Evolutionary conservation across 495 filamentous ascomycete species (phyloP), one percentile per base, ranked within the genome.

Genomic region (Aspergillus affinis): DNA sequence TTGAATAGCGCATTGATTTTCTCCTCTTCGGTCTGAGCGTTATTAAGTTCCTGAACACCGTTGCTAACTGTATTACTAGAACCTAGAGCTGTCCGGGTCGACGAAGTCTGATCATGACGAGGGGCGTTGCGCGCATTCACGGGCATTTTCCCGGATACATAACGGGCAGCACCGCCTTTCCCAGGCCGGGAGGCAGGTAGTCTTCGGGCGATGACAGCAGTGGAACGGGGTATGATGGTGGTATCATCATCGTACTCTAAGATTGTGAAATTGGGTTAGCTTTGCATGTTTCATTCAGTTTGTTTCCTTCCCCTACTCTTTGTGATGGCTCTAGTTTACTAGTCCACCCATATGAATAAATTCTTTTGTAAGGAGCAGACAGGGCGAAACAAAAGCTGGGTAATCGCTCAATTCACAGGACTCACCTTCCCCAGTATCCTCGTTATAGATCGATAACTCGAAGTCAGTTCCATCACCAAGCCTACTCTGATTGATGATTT

Each of bases 381-480:
- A 41, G 36, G 36, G 12, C 12, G 36, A 13, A 41, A 41, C 36
- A 41, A 41, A 41, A 4, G 36, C 36, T 13, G 13, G 13, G 15
- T 13, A 17, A 17, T 41, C 13, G 36, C 36, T 45, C 48, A 51
- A 32, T 41, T 54, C 32, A 26, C 41, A 52, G 46, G 19, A 78
- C 83, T 80, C 83, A 97, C 93, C 91, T 83, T 97, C 93, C 72
- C 88, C 89, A 61, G 86, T 86, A 74, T 98, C 93, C 68, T 96
- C 90, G 59, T 90, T 88, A 73, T 89, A 94, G 63, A 99, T 94
- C 50, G 91, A 85, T 52, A 99, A 82, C 74, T 99, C 94, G 71
- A 99, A 97, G 68, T 99, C 94, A 57, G 90, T 91, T 58, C 95
- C 95, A 80, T 98, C 92, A 63, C 94, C 95, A 88, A 98, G 82